These are phyloP conservation scores for Serendipita sp. DNA, from an alignment of 768 basidiomycete species.

Conservation along the genomic window DNA sequence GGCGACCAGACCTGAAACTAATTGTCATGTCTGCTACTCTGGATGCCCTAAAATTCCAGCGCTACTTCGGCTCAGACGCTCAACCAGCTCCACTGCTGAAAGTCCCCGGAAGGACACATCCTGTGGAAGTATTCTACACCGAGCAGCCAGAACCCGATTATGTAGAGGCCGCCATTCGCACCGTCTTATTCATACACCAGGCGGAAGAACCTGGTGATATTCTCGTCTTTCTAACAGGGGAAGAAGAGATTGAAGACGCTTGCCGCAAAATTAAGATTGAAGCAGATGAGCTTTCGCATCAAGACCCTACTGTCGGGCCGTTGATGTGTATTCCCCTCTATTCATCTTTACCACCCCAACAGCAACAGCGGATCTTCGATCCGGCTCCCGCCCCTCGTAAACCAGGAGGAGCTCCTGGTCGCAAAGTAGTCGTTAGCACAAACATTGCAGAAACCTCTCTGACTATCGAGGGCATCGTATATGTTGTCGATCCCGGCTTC, in stretches of 20 bases:
- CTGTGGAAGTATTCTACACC: conserved; percentile 90
- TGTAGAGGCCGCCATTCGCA: conserved; percentile 90
- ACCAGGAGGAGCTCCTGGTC: conserved; percentile 60
- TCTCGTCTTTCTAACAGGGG: conserved; percentile 89
- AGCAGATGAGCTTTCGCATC: conserved; percentile 65
- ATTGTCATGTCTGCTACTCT: conserved; percentile 98
- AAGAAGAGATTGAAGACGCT: conserved; percentile 95
- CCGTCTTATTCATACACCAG: conserved; percentile 92
- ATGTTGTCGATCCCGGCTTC: conserved; percentile 95
- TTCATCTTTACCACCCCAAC: conserved; percentile 83
- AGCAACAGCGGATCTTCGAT: conserved; percentile 96
- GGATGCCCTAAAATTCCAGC: conserved; percentile 91
- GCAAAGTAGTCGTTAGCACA: conserved; percentile 89
- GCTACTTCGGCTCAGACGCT: conserved; percentile 52
- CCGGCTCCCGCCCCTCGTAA: conserved; percentile 51
- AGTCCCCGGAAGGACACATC: conserved; percentile 85
- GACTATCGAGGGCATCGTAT: conserved; percentile 99
- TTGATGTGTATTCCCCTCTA: conserved; percentile 85
- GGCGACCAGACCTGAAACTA: conserved; percentile 80
- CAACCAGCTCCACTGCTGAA: conserved; percentile 64
- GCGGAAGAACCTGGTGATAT: conserved; percentile 90
- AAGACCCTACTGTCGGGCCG: conserved; percentile 68
- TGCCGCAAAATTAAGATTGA: conserved; percentile 87
- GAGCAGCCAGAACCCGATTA: conserved; percentile 91
- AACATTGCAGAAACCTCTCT: conserved; percentile 97